phyloP scores from a whole-genome alignment of 2,329 filamentous ascomycete genomes.

The Neofusicoccum umdonicola region DNA sequence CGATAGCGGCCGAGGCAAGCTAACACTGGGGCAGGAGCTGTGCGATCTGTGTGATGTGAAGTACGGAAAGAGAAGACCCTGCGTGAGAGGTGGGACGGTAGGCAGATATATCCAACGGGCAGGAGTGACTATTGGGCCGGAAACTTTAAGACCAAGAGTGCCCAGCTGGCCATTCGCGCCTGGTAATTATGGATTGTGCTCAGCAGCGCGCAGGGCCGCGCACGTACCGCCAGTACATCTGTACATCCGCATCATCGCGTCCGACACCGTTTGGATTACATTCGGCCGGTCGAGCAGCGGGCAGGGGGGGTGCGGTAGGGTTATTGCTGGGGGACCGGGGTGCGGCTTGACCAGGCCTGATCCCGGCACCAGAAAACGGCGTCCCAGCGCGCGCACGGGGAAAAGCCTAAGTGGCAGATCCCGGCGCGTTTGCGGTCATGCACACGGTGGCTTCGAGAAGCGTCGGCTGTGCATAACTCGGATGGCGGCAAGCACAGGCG shows the following conservation, averaged over 20 bases:
- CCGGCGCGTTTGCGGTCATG: constrained; percentile 12
- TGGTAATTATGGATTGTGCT: constrained; percentile 19
- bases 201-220: constrained; percentile 17
- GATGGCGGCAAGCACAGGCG: constrained; percentile 11
- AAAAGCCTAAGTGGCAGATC: constrained; percentile 16
- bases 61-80: neutral
- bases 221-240: constrained; percentile 18
- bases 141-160: constrained; percentile 17
- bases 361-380: constrained; percentile 6
- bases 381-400: constrained; percentile 9
- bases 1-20: constrained; percentile 23
- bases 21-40: constrained; percentile 29
- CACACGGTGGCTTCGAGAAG: constrained; percentile 19
- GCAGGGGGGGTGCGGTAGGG: constrained; percentile 15
- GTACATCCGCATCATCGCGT: constrained; percentile 18
- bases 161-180: constrained; percentile 15
- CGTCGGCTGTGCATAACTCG: constrained; percentile 18
- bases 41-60: constrained; percentile 1
- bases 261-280: constrained; percentile 19
- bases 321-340: constrained; percentile 17
- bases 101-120: constrained; percentile 15
- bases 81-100: constrained; percentile 12
- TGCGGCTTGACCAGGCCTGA: constrained; percentile 7
- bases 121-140: constrained; percentile 16
- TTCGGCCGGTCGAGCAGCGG: constrained; percentile 16